A percentile compares a stretch with the other conserved stretches of the same genome.
phyloP scores from a whole-genome alignment of 2,329 filamentous ascomycete species.

The Ophiostoma australiae region DNA sequence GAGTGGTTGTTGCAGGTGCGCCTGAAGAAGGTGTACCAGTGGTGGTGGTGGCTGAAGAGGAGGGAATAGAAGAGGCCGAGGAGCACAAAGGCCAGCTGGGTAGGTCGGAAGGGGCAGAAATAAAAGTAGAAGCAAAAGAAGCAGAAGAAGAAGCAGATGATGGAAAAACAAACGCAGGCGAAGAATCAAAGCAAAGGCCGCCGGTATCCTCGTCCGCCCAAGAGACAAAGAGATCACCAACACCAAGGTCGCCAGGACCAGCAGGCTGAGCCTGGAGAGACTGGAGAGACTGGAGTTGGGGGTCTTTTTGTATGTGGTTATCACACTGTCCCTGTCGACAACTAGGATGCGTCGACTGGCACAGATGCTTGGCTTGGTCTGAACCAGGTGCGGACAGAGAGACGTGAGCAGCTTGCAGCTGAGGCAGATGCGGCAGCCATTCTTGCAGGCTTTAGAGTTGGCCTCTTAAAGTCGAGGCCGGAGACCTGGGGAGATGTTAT shows the following conservation, averaged over 20 bases:
- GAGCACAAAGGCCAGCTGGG: not conserved
- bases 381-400: slow-evolving; percentile 22
- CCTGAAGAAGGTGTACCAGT: not conserved
- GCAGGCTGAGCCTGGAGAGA: not conserved
- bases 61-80: not conserved
- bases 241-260: not conserved
- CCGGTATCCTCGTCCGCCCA: slow-evolving; percentile 19
- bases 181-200: slow-evolving; percentile 19
- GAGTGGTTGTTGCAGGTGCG: not conserved
- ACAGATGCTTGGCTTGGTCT: slow-evolving; percentile 20
- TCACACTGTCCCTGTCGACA: slow-evolving; percentile 17
- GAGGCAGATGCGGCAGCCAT: slow-evolving; percentile 25
- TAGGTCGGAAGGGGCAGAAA: not conserved
- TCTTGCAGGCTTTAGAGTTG: slow-evolving; percentile 27
- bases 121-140: slow-evolving; percentile 11
- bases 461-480: slow-evolving; percentile 25
- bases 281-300: not conserved
- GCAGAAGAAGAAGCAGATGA: not conserved
- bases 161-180: slow-evolving; percentile 18
- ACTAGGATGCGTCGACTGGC: slow-evolving; percentile 22
- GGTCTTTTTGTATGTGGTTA: not conserved
- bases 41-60: not conserved
- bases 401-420: slow-evolving; percentile 15
- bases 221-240: slow-evolving; percentile 15
- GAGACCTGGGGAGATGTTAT: not conserved